Evolutionary conservation across 2,329 filamentous ascomycete genomes (phyloP).

Genomic region (Colletotrichum sp.): DNA sequence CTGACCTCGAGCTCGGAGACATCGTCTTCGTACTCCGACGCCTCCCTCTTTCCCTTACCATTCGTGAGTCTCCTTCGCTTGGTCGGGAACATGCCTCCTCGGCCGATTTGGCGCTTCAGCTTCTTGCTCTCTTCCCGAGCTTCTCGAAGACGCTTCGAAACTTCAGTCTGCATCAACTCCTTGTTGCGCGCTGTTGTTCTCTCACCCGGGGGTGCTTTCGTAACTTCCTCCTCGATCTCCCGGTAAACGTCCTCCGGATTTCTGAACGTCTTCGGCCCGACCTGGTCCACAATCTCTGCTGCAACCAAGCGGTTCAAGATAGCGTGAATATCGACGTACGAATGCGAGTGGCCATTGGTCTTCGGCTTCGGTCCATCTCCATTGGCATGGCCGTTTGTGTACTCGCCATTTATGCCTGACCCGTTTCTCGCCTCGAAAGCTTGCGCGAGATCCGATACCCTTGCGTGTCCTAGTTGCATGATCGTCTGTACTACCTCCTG

Average conservation of each 20-base stretch:
- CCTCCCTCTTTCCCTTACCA: constrained; percentile 43
- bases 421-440: constrained; percentile 50
- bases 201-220: constrained; percentile 49
- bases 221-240: constrained; percentile 68
- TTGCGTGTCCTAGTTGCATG: constrained; percentile 78
- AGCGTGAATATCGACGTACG: constrained; percentile 53
- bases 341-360: constrained; percentile 41
- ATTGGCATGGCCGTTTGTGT: constrained; percentile 29
- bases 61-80: constrained; percentile 64
- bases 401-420: constrained; percentile 22
- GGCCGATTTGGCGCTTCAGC: constrained; percentile 57
- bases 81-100: constrained; percentile 39
- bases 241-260: constrained; percentile 65
- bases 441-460: constrained; percentile 71
- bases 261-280: constrained; percentile 61
- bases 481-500: constrained; percentile 77
- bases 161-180: constrained; percentile 61
- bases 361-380: constrained; percentile 37
- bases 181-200: constrained; percentile 64
- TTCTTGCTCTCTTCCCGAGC: constrained; percentile 57
- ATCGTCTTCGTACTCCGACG: constrained; percentile 39
- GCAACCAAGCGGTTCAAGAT: constrained; percentile 62
- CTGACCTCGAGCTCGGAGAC: constrained; percentile 60
- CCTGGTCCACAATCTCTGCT: constrained; percentile 71
- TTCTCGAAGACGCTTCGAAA: constrained; percentile 58